A percentile compares a stretch with the other conserved stretches of the same genome.
Evolutionary conservation across 2,329 filamentous ascomycete genomes (phyloP).

Genomic region (Metarhizium brunneum): DNA sequence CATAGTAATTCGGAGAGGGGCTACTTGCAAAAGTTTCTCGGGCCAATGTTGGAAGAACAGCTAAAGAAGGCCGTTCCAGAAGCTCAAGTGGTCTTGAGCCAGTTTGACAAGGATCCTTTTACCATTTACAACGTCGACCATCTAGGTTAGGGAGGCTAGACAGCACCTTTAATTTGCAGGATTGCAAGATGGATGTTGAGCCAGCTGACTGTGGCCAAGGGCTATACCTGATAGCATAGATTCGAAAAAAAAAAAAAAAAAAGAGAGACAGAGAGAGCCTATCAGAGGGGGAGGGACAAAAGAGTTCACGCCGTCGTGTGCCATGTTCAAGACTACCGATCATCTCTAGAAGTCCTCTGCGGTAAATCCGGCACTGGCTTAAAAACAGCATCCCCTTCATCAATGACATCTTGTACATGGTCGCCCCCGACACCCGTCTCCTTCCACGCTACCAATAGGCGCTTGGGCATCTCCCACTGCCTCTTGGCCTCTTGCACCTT

Average conservation of each 20-base stretch:
- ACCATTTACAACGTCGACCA: conserved; percentile 53
- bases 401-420: conserved; percentile 41
- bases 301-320: too few species aligned
- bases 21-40: conserved; percentile 66
- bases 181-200: too few species aligned
- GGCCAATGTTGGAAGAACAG: conserved; percentile 49
- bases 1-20: conserved; percentile 89
- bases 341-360: conserved; percentile 11
- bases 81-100: conserved; percentile 64
- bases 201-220: too few species aligned
- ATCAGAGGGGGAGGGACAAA: too few species aligned
- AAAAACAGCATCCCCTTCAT: conserved; percentile 44
- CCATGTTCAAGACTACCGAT: neutral
- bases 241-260: too few species aligned
- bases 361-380: conserved; percentile 12
- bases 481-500: conserved; percentile 49
- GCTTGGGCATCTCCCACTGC: conserved; percentile 45
- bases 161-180: neutral
- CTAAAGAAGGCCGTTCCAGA: conserved; percentile 41
- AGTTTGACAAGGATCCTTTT: conserved; percentile 80
- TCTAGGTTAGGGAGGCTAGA: conserved; percentile 15
- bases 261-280: too few species aligned
- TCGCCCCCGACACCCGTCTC: conserved; percentile 43
- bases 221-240: too few species aligned
- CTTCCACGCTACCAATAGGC: conserved; percentile 43